These are phyloP conservation scores for Singerocomus inundabilis DNA, from an alignment of 1,284 basidiomycete genomes.

Conservation along the genomic window DNA sequence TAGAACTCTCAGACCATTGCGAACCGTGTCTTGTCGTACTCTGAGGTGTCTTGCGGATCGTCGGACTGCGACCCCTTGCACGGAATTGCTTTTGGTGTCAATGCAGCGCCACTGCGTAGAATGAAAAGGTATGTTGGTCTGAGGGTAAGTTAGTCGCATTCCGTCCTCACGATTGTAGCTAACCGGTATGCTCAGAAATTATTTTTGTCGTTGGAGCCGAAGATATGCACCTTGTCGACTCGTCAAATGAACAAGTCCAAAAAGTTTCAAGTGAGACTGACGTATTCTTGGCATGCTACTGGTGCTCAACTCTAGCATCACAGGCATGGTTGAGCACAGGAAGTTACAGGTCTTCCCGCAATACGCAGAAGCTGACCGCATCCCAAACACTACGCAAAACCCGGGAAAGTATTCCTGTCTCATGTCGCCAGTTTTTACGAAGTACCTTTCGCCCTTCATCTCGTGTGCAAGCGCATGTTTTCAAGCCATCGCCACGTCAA, in stretches of 20 bases:
- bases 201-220: not conserved
- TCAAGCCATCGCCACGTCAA: not conserved
- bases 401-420: not conserved
- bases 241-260: constrained; percentile 2
- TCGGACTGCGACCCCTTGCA: not conserved
- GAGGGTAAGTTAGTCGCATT: not conserved
- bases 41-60: constrained; percentile 2
- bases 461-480: not conserved
- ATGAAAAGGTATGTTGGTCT: not conserved
- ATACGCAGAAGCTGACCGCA: not conserved
- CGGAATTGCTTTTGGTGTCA: not conserved
- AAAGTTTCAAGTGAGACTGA: constrained; percentile 11
- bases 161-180: not conserved
- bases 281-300: not conserved
- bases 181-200: constrained; percentile 9
- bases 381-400: not conserved
- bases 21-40: not conserved
- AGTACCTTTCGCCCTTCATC: constrained; percentile 2
- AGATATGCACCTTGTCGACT: not conserved
- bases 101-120: not conserved
- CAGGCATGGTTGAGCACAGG: constrained; percentile 10
- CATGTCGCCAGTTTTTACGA: constrained; percentile 6
- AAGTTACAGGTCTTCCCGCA: not conserved
- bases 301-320: not conserved
- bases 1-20: not conserved